A percentile compares a stretch with the other conserved stretches of the same genome.
phyloP scores from a whole-genome alignment of 495 filamentous ascomycete genomes.

The Rhypophila decipiens region DNA sequence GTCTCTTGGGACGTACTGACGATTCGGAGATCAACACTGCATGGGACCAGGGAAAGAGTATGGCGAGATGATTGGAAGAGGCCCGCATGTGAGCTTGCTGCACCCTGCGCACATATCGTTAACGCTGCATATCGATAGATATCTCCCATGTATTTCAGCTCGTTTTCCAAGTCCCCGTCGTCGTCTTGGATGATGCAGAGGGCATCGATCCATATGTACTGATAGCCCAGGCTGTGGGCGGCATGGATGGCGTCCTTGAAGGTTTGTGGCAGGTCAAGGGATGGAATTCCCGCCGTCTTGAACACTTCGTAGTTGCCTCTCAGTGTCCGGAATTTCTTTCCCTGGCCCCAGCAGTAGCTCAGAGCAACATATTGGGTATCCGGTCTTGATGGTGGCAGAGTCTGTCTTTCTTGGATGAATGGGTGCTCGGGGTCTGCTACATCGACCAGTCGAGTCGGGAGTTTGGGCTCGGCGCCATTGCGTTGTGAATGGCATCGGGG shows the following conservation, averaged over 20 bases:
- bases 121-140: conserved; percentile 16
- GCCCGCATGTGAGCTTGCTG: conserved; percentile 6
- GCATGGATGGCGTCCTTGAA: conserved; percentile 4
- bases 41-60: conserved; percentile 1
- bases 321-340: conserved; percentile 4
- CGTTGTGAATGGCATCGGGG: background rate
- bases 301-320: conserved; percentile 2
- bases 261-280: conserved; percentile 9
- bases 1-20: background rate
- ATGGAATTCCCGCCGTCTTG: background rate
- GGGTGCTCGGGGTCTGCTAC: conserved; percentile 4
- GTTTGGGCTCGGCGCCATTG: too few species aligned
- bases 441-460: conserved; percentile 11
- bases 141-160: conserved; percentile 11
- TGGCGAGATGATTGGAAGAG: too few species aligned
- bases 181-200: conserved; percentile 4
- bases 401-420: conserved; percentile 1
- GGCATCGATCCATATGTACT: background rate
- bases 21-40: background rate
- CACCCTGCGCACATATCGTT: conserved; percentile 9
- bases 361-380: conserved; percentile 8
- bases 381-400: too few species aligned
- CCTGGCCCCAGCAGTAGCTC: conserved; percentile 17
- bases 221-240: background rate
- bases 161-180: conserved; percentile 2